phyloP scores from a whole-genome alignment of 2,329 filamentous ascomycete genomes.

The Byssochlamys sp. region DNA sequence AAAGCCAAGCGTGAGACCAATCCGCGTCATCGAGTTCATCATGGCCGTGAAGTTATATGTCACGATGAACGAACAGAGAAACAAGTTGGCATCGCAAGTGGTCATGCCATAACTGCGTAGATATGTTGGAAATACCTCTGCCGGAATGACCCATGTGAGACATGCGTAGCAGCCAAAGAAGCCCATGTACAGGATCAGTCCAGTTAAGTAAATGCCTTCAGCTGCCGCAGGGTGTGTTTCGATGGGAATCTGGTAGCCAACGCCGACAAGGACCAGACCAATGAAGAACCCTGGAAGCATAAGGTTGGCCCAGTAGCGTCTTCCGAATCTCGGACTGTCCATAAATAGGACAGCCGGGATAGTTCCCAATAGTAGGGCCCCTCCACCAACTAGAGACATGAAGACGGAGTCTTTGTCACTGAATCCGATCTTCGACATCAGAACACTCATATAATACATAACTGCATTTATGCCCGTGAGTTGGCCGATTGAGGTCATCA shows the following conservation, averaged over 20 bases:
- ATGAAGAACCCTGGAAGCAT: slow-evolving; percentile 66
- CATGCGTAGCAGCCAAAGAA: slow-evolving; percentile 60
- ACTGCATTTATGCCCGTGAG: slow-evolving; percentile 62
- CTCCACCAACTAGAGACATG: slow-evolving; percentile 66
- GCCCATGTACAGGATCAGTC: slow-evolving; percentile 51
- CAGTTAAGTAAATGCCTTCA: slow-evolving; percentile 55
- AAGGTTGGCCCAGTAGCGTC: slow-evolving; percentile 63
- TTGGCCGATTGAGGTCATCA: slow-evolving; percentile 62
- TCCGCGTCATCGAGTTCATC: slow-evolving; percentile 57
- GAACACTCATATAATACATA: slow-evolving; percentile 61
- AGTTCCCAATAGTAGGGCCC: slow-evolving; percentile 56
- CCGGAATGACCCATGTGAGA: slow-evolving; percentile 57
- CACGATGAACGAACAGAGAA: slow-evolving; percentile 62
- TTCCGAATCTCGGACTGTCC: slow-evolving; percentile 54
- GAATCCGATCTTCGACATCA: slow-evolving; percentile 62
- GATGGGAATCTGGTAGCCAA: slow-evolving; percentile 50
- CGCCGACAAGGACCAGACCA: slow-evolving; percentile 57
- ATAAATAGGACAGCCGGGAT: slow-evolving; percentile 61
- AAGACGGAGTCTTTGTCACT: slow-evolving; percentile 53
- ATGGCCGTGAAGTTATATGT: slow-evolving; percentile 67
- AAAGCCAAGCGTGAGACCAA: slow-evolving; percentile 59
- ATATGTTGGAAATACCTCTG: slow-evolving; percentile 64
- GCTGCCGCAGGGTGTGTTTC: slow-evolving; percentile 39
- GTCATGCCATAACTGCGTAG: slow-evolving; percentile 66
- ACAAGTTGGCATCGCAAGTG: slow-evolving; percentile 57